A percentile compares a stretch with the other conserved stretches of the same genome.
Evolutionary conservation across 768 basidiomycete species (phyloP).

Genomic region (Scleroderma citrinum): DNA sequence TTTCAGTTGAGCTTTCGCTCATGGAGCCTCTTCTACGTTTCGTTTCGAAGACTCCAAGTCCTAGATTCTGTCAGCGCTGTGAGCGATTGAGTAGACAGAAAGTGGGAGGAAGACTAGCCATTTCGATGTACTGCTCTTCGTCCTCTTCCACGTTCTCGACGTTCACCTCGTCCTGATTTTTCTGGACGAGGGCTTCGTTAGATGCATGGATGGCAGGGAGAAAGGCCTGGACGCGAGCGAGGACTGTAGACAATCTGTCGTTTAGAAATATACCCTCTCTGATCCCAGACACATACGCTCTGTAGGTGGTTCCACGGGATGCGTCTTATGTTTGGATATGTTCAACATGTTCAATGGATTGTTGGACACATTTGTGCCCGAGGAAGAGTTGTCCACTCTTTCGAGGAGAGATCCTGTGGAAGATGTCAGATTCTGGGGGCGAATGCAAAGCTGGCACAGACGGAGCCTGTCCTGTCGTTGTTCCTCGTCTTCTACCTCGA

Average conservation of each 20-base stretch:
- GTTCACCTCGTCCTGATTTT: conserved; percentile 55
- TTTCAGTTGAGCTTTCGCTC: conserved; percentile 3
- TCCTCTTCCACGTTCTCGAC: conserved; percentile 55
- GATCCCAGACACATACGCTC: conserved; percentile 37
- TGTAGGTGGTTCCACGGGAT: conserved; percentile 37
- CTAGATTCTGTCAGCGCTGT: conserved; percentile 44
- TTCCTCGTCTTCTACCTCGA: conserved; percentile 47
- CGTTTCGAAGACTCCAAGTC: conserved; percentile 55
- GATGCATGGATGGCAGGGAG: conserved; percentile 63
- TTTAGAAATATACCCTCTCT: neutral
- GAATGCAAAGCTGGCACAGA: conserved; percentile 12
- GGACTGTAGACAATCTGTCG: conserved; percentile 37
- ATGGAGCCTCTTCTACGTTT: conserved; percentile 17
- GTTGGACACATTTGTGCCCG: conserved; percentile 11
- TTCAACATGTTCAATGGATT: conserved; percentile 23
- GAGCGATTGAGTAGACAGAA: neutral
- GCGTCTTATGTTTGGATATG: conserved; percentile 33
- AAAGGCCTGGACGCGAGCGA: conserved; percentile 61
- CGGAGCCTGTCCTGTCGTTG: conserved; percentile 37
- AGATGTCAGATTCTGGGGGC: neutral
- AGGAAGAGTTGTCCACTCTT: conserved; percentile 26
- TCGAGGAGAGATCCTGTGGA: conserved; percentile 37
- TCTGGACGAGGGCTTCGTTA: conserved; percentile 45
- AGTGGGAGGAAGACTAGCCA: conserved; percentile 36
- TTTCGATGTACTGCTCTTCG: conserved; percentile 56